A percentile compares a stretch with the other conserved stretches of the same genome.
These are phyloP conservation scores for Biscutella laevigata DNA, from an alignment of 441 rosid genomes.

Conservation along the genomic window DNA sequence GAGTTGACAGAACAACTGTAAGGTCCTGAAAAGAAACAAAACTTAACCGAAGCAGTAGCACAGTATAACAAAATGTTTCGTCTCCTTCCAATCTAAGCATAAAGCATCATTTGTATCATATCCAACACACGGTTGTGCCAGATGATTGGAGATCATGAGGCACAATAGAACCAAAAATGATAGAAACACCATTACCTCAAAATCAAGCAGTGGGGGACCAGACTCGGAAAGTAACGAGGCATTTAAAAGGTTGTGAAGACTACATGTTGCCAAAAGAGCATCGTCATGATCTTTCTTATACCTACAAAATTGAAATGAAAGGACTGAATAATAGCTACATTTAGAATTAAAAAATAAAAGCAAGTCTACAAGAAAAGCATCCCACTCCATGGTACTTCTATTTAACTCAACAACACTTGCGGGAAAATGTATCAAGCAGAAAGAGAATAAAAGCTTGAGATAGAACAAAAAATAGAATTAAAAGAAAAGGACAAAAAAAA, in stretches of 20 bases:
- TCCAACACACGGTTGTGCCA: background rate
- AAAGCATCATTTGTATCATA: slow-evolving; percentile 2
- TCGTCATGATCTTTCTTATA: slow-evolving; percentile 76
- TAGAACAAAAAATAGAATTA: background rate
- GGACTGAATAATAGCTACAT: slow-evolving; percentile 15
- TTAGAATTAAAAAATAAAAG: background rate
- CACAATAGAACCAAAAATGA: slow-evolving; percentile 1
- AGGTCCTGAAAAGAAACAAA: slow-evolving; percentile 52
- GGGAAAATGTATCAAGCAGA: slow-evolving; percentile 5
- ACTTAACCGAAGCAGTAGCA: slow-evolving; percentile 18
- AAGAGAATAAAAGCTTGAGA: slow-evolving; percentile 2
- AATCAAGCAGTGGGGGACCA: slow-evolving; percentile 99
- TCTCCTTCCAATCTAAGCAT: slow-evolving; percentile 3
- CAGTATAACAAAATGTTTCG: background rate
- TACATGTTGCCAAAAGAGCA: slow-evolving; percentile 74
- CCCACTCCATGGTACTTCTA: background rate
- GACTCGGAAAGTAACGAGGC: slow-evolving; percentile 78
- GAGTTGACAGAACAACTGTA: slow-evolving; percentile 73
- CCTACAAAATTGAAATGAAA: slow-evolving; percentile 32
- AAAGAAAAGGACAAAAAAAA: background rate
- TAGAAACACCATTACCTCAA: slow-evolving; percentile 57
- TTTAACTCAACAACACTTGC: background rate
- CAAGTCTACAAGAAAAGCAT: slow-evolving; percentile 1
- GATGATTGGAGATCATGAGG: slow-evolving; percentile 1
- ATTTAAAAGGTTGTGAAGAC: slow-evolving; percentile 72